phyloP scores from a whole-genome alignment of 129 eudicot species.

The Oenanthe sinensis region DNA sequence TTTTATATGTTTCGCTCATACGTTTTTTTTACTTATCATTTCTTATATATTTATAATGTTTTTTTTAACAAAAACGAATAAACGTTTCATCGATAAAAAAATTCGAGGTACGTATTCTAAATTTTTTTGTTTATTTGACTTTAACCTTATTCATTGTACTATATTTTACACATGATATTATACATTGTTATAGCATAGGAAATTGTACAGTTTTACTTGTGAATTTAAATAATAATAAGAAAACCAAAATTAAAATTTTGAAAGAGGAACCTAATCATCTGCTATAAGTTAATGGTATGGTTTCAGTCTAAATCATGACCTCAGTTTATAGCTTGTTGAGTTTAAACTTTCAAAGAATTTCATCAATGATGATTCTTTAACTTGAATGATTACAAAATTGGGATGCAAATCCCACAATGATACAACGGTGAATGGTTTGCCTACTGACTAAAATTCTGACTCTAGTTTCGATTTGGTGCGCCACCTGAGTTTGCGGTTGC shows the following conservation, averaged over 20 bases:
- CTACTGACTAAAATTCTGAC: slow-evolving; percentile 2
- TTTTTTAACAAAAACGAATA: no score
- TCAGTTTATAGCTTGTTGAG: neutral
- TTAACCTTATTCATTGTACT: no score
- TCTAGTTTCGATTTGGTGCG: slow-evolving; percentile 12
- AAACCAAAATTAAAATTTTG: neutral
- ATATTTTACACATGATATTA: no score
- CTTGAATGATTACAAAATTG: slow-evolving; percentile 9
- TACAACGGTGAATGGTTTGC: neutral
- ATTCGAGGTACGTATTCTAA: no score
- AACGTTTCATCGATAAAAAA: no score
- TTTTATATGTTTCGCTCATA: no score
- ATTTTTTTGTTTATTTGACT: no score
- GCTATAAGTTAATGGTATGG: neutral
- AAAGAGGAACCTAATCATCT: neutral
- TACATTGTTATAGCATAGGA: no score
- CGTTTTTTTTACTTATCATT: no score
- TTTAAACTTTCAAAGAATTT: neutral
- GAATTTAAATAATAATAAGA: no score
- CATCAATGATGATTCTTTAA: neutral
- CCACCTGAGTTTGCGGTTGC: neutral
- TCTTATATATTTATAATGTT: no score
- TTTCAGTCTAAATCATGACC: neutral
- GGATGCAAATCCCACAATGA: slow-evolving; percentile 2
- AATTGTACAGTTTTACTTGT: no score